These are phyloP conservation scores for Fimicolochytrium jonesii DNA, from an alignment of 192 early-diverging fungal species.

Conservation along the genomic window DNA sequence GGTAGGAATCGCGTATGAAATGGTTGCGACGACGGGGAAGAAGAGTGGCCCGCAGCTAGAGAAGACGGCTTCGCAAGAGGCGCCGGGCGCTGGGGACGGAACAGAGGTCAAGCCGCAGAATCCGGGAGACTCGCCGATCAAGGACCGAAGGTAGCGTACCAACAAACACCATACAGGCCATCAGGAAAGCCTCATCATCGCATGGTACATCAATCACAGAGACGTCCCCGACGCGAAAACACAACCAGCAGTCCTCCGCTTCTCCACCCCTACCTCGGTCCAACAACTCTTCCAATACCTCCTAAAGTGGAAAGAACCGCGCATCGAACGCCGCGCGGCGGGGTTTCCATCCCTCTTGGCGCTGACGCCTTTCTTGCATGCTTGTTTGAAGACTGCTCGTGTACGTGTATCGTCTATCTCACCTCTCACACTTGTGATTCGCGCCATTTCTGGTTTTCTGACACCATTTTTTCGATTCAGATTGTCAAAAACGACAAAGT, in stretches of 20 bases:
- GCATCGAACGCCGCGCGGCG: constrained; percentile 12
- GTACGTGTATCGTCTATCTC: neutral
- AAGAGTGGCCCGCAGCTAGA: too few species aligned
- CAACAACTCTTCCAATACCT: constrained; percentile 16
- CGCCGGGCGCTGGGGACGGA: neutral
- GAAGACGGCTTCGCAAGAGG: neutral
- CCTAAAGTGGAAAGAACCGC: constrained; percentile 20
- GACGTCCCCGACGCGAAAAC: neutral
- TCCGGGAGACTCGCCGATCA: neutral
- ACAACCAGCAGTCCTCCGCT: neutral
- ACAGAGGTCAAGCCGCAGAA: neutral
- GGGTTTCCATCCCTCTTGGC: constrained; percentile 9
- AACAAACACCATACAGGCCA: neutral
- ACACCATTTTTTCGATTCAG: constrained; percentile 2
- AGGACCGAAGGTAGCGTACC: neutral
- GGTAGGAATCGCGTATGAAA: neutral
- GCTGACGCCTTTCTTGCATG: constrained; percentile 10
- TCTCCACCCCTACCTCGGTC: neutral
- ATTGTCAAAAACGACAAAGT: constrained; percentile 15
- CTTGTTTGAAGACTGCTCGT: constrained; percentile 6
- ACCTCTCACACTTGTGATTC: neutral
- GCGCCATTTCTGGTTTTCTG: neutral
- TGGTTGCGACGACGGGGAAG: neutral
- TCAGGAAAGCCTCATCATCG: neutral
- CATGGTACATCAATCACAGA: neutral